A percentile compares a stretch with the other conserved stretches of the same genome.
phyloP scores from a whole-genome alignment of 228 moss, liverwort and hornwort species.

The Sphagnum fallax region DNA sequence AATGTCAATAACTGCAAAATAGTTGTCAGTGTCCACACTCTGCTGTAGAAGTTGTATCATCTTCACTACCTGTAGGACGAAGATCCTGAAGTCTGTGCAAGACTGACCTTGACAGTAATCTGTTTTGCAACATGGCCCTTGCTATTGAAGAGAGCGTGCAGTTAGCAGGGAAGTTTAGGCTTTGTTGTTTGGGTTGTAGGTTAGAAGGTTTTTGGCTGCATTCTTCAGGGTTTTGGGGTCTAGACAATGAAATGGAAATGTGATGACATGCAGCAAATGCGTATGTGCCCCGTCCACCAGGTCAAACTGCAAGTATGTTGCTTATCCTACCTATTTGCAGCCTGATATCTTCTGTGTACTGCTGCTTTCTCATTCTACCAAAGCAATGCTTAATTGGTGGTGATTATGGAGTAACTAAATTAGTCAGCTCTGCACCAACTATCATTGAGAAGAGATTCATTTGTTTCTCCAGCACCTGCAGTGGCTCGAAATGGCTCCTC shows the following conservation, averaged over 20 bases:
- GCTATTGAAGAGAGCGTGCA: too few species aligned
- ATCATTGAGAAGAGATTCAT: not conserved
- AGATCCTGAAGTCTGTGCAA: too few species aligned
- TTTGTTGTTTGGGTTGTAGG: too few species aligned
- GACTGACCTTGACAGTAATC: too few species aligned
- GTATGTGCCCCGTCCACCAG: conserved; percentile 75
- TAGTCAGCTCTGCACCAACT: not conserved
- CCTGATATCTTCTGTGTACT: not conserved
- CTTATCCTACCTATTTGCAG: not conserved
- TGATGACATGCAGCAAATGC: conserved; percentile 69
- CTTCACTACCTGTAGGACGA: not conserved
- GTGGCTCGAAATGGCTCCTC: conserved; percentile 10
- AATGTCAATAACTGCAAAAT: too few species aligned
- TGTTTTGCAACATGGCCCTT: too few species aligned
- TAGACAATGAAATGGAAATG: too few species aligned
- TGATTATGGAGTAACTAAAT: not conserved
- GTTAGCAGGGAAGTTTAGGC: too few species aligned
- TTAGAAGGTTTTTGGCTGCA: too few species aligned
- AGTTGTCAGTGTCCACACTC: conserved; percentile 7
- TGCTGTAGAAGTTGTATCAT: not conserved
- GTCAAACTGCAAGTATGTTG: conserved; percentile 33
- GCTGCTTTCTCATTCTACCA: not conserved
- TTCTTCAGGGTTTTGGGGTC: too few species aligned
- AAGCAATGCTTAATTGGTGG: not conserved
- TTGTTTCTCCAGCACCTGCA: conserved; percentile 13